These are phyloP conservation scores for Paradendryphiella salina DNA, from an alignment of 2,329 filamentous ascomycete species.

Conservation along the genomic window DNA sequence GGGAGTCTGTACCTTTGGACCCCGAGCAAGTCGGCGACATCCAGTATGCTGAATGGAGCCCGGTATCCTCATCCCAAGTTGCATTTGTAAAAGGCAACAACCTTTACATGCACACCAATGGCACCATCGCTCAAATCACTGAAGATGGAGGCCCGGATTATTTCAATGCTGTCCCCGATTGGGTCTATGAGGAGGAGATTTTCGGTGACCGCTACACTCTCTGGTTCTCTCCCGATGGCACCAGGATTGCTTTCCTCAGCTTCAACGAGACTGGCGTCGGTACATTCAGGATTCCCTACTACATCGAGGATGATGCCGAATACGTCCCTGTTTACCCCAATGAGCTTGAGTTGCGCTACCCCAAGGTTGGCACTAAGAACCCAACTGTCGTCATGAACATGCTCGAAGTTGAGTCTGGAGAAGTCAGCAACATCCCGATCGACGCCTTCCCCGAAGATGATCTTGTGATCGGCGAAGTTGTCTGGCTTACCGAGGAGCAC, in stretches of 20 bases:
- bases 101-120: slow-evolving; percentile 62
- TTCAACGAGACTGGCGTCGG: slow-evolving; percentile 69
- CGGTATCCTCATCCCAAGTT: slow-evolving; percentile 58
- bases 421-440: slow-evolving; percentile 55
- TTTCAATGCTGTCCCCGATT: slow-evolving; percentile 66
- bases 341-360: slow-evolving; percentile 67
- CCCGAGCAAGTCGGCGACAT: slow-evolving; percentile 65
- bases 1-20: slow-evolving; percentile 59
- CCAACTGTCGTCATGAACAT: slow-evolving; percentile 66
- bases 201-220: slow-evolving; percentile 56
- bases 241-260: slow-evolving; percentile 59
- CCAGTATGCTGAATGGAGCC: slow-evolving; percentile 67
- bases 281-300: slow-evolving; percentile 68
- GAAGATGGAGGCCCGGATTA: slow-evolving; percentile 62
- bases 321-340: slow-evolving; percentile 63
- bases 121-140: slow-evolving; percentile 61
- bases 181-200: slow-evolving; percentile 66
- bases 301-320: slow-evolving; percentile 61
- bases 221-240: slow-evolving; percentile 62
- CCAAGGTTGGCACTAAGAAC: slow-evolving; percentile 70
- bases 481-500: slow-evolving; percentile 67
- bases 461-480: slow-evolving; percentile 67
- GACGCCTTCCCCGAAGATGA: slow-evolving; percentile 64
- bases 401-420: slow-evolving; percentile 56
- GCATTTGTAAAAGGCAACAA: slow-evolving; percentile 71